Conservation (phyloP, 1,284 basidiomycete genomes). For the Trametes versicolor region DNA sequence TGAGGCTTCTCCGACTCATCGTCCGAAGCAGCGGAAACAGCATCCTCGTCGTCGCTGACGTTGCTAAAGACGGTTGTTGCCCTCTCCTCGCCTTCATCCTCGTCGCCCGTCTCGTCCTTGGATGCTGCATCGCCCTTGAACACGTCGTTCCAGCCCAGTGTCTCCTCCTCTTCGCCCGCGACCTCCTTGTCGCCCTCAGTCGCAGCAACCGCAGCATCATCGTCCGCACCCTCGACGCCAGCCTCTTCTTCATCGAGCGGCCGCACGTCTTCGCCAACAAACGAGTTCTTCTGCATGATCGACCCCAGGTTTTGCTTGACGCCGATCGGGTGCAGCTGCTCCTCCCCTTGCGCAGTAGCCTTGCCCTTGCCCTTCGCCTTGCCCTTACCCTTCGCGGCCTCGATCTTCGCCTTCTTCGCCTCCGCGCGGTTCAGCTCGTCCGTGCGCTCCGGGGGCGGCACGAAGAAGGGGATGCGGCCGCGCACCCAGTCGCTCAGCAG, state of each 20-base stretch:
- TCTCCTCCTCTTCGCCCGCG: conserved; percentile 47
- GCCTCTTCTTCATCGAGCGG: conserved; percentile 62
- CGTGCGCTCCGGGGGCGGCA: conserved; percentile 79
- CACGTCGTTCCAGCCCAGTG: conserved; percentile 75
- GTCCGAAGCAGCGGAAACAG: conserved; percentile 15
- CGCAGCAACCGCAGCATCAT: conserved; percentile 42
- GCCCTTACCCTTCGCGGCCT: conserved; percentile 48
- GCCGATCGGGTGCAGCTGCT: conserved; percentile 51
- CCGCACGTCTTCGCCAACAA: conserved; percentile 75
- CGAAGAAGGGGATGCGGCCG: conserved; percentile 93
- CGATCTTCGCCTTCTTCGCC: conserved; percentile 63
- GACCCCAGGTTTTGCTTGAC: conserved; percentile 81
- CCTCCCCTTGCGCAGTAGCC: conserved; percentile 44
- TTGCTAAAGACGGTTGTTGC: conserved; percentile 36
- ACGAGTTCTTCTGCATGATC: conserved; percentile 88
- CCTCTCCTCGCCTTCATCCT: conserved; percentile 23
- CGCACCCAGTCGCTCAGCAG: conserved; percentile 98
- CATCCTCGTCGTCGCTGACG: conserved; percentile 28
- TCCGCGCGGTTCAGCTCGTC: conserved; percentile 74
- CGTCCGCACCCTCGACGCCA: conserved; percentile 42
- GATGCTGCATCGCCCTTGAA: conserved; percentile 54
- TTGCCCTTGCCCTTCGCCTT: conserved; percentile 43
- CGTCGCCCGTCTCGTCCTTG: conserved; percentile 25
- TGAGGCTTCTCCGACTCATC: conserved; percentile 36
- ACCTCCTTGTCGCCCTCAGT: conserved; percentile 48